Base-by-base conservation (phyloP, 2,329 filamentous ascomycete species). In the Bipolaris victoriae region DNA sequence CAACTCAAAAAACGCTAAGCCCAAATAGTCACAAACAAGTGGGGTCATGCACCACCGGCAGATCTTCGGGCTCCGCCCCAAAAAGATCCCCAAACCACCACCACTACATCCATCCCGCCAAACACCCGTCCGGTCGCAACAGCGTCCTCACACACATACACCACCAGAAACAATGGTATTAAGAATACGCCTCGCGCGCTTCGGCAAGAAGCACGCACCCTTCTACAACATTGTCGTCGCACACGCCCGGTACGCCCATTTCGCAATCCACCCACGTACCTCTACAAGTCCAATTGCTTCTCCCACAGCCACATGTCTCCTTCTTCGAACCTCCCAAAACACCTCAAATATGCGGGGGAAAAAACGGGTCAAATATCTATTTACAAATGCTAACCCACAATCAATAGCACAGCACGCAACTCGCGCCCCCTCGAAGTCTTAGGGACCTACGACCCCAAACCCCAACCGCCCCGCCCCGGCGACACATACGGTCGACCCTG, bases 171-270 rank as follows among this genome's bases (percentile, higher is more conserved):
- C 40, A 37, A 97, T 99, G 95, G 94, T 98, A 61, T 84, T 99
- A 72, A 90, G 90, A 77, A 95, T 99, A 77, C 90, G 95, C 58
- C 88, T 99, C 68, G 91, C 95, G 69, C 93, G 95, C 77, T 97
- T 98, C 77, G 92, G 93, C 75, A 91, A 90, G 77, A 87, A 86
- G 64, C 93, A 96, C 76, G 77, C 86, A n/a, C 94, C 95, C 2
- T 90, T 97, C 70, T 99, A 97, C 84, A 99, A 99, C 81, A 97
- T 99, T 63, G 92, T 98, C 65, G 91, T 99, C 64, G 86, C 92
- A 15, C 94, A 98, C 73, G 93, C 93, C 45, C 88, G 93, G 91
- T 96, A 85, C 64, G 83, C 7, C 11, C 18, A 20, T 31, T 31
- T 13, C 29, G 26, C 26, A 29, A 24, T 24, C 26, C 26, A 2